Percentiles rank a stretch among this genome's conserved stretches.
Evolutionary conservation across 345 rosid species (phyloP).

Genomic region (Eucalyptus polybractea): DNA sequence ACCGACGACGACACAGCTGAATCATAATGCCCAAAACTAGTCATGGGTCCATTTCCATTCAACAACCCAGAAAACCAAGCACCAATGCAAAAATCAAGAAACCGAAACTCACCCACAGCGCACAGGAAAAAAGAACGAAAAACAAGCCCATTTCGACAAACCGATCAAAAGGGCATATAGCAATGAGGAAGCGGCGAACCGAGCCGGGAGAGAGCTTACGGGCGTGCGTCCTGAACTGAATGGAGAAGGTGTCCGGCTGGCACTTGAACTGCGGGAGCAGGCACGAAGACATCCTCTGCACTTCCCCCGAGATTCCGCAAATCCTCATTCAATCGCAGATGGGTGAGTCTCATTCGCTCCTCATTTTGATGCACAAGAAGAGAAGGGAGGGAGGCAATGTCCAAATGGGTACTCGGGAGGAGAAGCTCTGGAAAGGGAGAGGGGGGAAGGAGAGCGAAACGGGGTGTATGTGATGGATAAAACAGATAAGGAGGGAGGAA

Average conservation of each 20-base stretch:
- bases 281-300: constrained; percentile 49
- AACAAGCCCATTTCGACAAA: not conserved
- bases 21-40: not conserved
- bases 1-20: not conserved
- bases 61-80: not conserved
- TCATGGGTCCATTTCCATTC: not conserved
- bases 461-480: no score
- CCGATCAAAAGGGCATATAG: not conserved
- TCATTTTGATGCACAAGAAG: not conserved
- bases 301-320: not conserved
- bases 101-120: not conserved
- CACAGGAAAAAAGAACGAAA: not conserved
- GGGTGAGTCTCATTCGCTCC: not conserved
- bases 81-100: not conserved
- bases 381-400: not conserved
- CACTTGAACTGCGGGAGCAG: constrained; percentile 89
- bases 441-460: not conserved
- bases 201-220: not conserved
- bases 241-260: constrained; percentile 59
- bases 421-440: not conserved
- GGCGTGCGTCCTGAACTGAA: constrained; percentile 28
- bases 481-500: no score
- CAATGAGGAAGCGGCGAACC: not conserved
- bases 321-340: not conserved
- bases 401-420: not conserved